A percentile compares a stretch with the other conserved stretches of the same genome.
phyloP scores from a whole-genome alignment of 2,329 filamentous ascomycete genomes.

The Nothomitra cinnamomea region DNA sequence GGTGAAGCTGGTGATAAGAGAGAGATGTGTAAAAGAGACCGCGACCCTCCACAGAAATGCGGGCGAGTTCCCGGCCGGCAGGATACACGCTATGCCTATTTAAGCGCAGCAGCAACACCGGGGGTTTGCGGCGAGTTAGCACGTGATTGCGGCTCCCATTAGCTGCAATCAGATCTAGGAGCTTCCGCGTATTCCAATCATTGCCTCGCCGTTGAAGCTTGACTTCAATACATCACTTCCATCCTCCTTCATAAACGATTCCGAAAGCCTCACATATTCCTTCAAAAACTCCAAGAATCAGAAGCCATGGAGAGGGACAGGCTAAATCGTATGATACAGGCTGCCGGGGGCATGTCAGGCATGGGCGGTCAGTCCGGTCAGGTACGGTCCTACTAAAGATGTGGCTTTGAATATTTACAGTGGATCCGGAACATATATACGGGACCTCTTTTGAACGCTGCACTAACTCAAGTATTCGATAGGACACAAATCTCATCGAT shows the following conservation, averaged over 20 bases:
- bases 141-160: too few relatives aligned
- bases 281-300: neutral
- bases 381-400: constrained; percentile 28
- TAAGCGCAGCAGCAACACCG: constrained; percentile 6
- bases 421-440: neutral
- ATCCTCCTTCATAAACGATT: neutral
- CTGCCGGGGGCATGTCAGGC: constrained; percentile 48
- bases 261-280: neutral
- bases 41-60: too few relatives aligned
- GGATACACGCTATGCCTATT: neutral
- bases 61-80: too few relatives aligned
- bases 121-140: too few relatives aligned
- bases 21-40: neutral
- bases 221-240: neutral
- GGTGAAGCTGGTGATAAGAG: neutral
- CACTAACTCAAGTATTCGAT: constrained; percentile 9
- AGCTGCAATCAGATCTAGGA: too few relatives aligned
- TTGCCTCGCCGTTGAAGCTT: neutral
- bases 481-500: constrained; percentile 93
- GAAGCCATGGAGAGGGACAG: constrained; percentile 57
- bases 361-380: constrained; percentile 45
- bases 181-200: too few relatives aligned
- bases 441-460: neutral
- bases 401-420: neutral
- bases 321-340: constrained; percentile 72